phyloP scores from a whole-genome alignment of 2,329 filamentous ascomycete genomes.

The Neofusicoccum kwambonambiense region DNA sequence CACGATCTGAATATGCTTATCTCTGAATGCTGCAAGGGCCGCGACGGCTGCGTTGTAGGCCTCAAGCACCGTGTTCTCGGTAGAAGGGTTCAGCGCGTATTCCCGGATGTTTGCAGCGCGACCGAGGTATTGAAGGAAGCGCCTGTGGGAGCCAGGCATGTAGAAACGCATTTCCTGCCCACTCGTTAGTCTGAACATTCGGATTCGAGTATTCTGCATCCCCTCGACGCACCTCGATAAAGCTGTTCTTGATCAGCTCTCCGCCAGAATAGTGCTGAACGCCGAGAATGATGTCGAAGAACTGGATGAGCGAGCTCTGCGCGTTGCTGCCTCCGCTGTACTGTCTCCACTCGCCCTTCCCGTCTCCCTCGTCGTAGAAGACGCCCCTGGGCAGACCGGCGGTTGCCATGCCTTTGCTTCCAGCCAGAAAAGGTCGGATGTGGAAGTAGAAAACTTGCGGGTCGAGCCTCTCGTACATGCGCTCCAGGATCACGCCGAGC shows the following conservation, averaged over 20 bases:
- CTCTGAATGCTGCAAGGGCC: constrained; percentile 48
- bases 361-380: constrained; percentile 52
- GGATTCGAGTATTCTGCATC: neutral
- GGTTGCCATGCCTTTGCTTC: constrained; percentile 54
- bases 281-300: constrained; percentile 54
- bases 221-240: neutral
- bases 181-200: constrained; percentile 17
- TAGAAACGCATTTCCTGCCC: constrained; percentile 53
- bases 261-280: constrained; percentile 48
- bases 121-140: constrained; percentile 50
- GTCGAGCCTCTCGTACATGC: constrained; percentile 52
- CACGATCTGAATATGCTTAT: constrained; percentile 54
- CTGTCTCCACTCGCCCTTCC: constrained; percentile 49
- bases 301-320: constrained; percentile 55
- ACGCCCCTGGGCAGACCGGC: constrained; percentile 52
- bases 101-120: constrained; percentile 46
- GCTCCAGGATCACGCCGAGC: constrained; percentile 42
- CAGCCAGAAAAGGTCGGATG: constrained; percentile 53
- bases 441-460: constrained; percentile 53
- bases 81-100: constrained; percentile 40
- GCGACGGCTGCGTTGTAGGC: constrained; percentile 50
- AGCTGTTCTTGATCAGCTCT: constrained; percentile 26
- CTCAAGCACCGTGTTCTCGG: constrained; percentile 35
- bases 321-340: constrained; percentile 57
- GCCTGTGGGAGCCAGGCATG: constrained; percentile 54